These are phyloP conservation scores for Apiotrichum montevideense DNA, from an alignment of 1,284 basidiomycete species.

Conservation along the genomic window DNA sequence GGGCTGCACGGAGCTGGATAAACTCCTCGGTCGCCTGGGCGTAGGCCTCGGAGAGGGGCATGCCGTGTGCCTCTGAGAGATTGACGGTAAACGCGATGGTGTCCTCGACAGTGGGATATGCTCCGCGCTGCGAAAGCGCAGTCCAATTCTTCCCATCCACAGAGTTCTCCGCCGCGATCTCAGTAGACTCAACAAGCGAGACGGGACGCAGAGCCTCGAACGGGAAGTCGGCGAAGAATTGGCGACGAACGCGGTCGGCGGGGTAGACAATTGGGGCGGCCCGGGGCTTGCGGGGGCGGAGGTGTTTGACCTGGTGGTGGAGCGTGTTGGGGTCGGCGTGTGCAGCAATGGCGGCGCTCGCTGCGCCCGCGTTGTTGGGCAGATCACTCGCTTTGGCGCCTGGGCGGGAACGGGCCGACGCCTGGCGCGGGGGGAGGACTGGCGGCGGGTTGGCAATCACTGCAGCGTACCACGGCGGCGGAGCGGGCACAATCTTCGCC, in stretches of 20 bases:
- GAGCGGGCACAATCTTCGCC: conserved; percentile 59
- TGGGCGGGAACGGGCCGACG: conserved; percentile 52
- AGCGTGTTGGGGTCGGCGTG: background rate
- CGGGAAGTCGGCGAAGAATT: conserved; percentile 94
- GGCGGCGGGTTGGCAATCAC: conserved; percentile 83
- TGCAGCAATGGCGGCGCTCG: background rate
- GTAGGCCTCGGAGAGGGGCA: conserved; percentile 77
- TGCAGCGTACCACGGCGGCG: conserved; percentile 80
- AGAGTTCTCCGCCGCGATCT: conserved; percentile 52
- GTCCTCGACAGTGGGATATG: conserved; percentile 81
- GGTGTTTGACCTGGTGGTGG: conserved; percentile 32
- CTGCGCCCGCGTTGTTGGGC: conserved; percentile 2
- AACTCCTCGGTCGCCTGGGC: conserved; percentile 73
- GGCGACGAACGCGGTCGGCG: conserved; percentile 77
- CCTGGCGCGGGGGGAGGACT: conserved; percentile 68
- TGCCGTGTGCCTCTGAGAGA: conserved; percentile 60
- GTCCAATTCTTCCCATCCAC: conserved; percentile 64
- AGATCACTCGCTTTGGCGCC: conserved; percentile 22
- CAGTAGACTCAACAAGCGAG: conserved; percentile 62
- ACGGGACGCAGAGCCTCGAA: conserved; percentile 86
- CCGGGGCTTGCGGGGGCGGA: conserved; percentile 52
- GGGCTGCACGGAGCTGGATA: conserved; percentile 74
- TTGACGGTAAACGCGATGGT: conserved; percentile 73
- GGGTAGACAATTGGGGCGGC: conserved; percentile 68
- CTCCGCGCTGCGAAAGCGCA: conserved; percentile 67